phyloP scores from a whole-genome alignment of 306 rosid genomes.

The Vicia villosa region DNA sequence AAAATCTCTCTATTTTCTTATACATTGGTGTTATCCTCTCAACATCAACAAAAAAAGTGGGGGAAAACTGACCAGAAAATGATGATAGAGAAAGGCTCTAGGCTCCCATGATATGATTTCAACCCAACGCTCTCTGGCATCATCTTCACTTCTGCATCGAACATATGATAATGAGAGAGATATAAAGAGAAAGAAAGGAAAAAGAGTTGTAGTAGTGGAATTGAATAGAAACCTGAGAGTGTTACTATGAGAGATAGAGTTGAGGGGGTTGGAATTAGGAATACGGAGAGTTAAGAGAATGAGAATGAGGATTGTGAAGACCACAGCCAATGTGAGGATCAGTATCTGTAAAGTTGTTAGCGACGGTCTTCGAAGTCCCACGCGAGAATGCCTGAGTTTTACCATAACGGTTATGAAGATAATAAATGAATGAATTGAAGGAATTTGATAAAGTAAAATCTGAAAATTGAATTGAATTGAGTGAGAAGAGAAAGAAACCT shows the following conservation, averaged over 20 bases:
- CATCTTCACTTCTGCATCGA: slow-evolving; percentile 29
- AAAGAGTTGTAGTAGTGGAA: background rate
- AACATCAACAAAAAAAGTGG: too few relatives aligned
- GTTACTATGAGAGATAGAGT: slow-evolving; percentile 48
- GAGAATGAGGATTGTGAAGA: slow-evolving; percentile 64
- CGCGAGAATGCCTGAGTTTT: slow-evolving; percentile 51
- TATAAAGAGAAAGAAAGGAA: background rate
- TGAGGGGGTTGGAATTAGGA: slow-evolving; percentile 68
- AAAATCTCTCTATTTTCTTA: too few relatives aligned
- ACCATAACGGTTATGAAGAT: slow-evolving; percentile 44
- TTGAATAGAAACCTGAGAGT: slow-evolving; percentile 33
- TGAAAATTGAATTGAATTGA: background rate
- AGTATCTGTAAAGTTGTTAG: slow-evolving; percentile 35
- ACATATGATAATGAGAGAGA: too few relatives aligned
- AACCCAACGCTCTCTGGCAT: slow-evolving; percentile 60
- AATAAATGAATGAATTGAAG: background rate
- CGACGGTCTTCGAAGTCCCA: slow-evolving; percentile 52
- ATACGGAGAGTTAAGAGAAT: slow-evolving; percentile 76
- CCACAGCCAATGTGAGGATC: slow-evolving; percentile 52
- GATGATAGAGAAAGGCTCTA: slow-evolving; percentile 84
- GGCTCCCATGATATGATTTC: slow-evolving; percentile 95
- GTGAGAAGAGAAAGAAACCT: background rate
- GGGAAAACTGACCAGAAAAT: slow-evolving; percentile 62
- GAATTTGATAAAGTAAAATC: background rate
- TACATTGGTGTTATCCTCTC: too few relatives aligned